Conservation (phyloP, 2,329 filamentous ascomycete genomes). For the Epichloe sibirici region DNA sequence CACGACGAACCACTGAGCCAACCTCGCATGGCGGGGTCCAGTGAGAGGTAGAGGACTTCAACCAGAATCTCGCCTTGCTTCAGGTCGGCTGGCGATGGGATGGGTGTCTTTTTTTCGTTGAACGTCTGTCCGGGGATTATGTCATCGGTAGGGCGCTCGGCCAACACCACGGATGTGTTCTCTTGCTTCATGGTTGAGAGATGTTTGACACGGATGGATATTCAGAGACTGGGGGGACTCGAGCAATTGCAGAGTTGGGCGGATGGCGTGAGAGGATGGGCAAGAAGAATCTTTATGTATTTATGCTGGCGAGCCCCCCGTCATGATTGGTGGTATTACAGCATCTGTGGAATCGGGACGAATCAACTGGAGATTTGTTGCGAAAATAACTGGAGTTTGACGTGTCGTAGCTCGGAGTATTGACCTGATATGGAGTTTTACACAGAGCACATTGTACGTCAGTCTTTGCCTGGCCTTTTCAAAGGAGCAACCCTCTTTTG, state of each 20-base stretch:
- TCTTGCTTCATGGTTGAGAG: slow-evolving; percentile 28
- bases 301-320: neutral
- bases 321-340: neutral
- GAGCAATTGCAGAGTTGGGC: neutral
- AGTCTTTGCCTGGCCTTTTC: too few relatives aligned
- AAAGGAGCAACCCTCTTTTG: too few relatives aligned
- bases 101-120: slow-evolving; percentile 34
- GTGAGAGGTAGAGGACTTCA: slow-evolving; percentile 49
- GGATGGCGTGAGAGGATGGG: neutral
- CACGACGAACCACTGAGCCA: slow-evolving; percentile 47
- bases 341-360: neutral
- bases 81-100: slow-evolving; percentile 39
- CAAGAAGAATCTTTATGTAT: neutral
- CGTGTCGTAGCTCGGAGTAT: too few relatives aligned
- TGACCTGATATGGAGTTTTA: too few relatives aligned
- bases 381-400: neutral
- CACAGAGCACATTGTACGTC: too few relatives aligned
- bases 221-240: neutral
- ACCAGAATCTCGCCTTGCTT: slow-evolving; percentile 54
- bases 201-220: neutral
- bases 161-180: slow-evolving; percentile 44
- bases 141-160: slow-evolving; percentile 45
- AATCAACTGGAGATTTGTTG: too few relatives aligned
- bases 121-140: slow-evolving; percentile 59
- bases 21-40: slow-evolving; percentile 66